These are phyloP conservation scores for Coleophoma crateriformis DNA, from an alignment of 2,329 filamentous ascomycete genomes.

Conservation along the genomic window DNA sequence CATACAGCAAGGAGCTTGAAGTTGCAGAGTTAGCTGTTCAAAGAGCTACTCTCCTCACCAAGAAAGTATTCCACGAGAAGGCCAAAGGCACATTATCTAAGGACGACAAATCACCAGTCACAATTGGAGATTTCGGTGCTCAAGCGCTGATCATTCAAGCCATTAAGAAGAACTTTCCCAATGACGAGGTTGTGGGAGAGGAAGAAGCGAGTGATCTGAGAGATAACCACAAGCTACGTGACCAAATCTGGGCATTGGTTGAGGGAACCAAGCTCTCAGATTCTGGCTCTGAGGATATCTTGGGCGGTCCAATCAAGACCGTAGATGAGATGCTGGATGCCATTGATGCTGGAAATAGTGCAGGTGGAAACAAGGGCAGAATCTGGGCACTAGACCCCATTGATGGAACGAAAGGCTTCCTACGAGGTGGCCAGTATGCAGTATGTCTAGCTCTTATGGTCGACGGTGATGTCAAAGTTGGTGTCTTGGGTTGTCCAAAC, in stretches of 20 bases:
- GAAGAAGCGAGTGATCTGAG: constrained; percentile 83
- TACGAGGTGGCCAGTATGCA: constrained; percentile 94
- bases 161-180: constrained; percentile 82
- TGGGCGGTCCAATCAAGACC: constrained; percentile 64
- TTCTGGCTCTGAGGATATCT: constrained; percentile 54
- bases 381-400: constrained; percentile 98
- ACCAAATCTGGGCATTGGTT: constrained; percentile 82
- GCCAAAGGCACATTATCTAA: constrained; percentile 93
- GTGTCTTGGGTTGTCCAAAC: constrained; percentile 93
- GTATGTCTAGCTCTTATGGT: constrained; percentile 90
- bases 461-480: constrained; percentile 89
- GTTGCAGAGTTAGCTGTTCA: constrained; percentile 87
- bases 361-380: constrained; percentile 67
- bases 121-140: constrained; percentile 95
- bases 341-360: constrained; percentile 63
- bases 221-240: constrained; percentile 61
- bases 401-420: constrained; percentile 95
- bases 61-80: constrained; percentile 78
- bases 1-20: constrained; percentile 71
- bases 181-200: constrained; percentile 89
- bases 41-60: constrained; percentile 70
- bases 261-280: constrained; percentile 65
- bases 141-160: constrained; percentile 94
- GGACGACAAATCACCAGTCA: constrained; percentile 93
- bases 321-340: constrained; percentile 62